These are phyloP conservation scores for Boletellus emodensis DNA, from an alignment of 768 basidiomycete species.

Conservation along the genomic window DNA sequence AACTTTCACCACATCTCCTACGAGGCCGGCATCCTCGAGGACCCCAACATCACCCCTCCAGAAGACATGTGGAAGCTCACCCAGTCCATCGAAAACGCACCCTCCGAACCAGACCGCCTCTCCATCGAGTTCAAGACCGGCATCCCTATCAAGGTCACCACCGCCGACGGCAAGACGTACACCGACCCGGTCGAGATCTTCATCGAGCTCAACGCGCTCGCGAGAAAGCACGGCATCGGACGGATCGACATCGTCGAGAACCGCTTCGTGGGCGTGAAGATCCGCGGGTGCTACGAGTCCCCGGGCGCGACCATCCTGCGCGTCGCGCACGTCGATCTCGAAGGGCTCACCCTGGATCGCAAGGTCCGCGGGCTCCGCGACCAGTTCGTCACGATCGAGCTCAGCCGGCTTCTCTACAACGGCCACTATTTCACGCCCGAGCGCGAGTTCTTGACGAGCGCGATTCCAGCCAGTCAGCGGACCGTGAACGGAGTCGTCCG, in stretches of 20 bases:
- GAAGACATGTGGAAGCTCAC: slow-evolving; percentile 99
- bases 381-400: slow-evolving; percentile 88
- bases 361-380: slow-evolving; percentile 94
- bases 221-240: slow-evolving; percentile 92
- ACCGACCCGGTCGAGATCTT: slow-evolving; percentile 97
- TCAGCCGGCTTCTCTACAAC: slow-evolving; percentile 93
- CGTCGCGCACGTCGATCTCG: slow-evolving; percentile 91
- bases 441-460: slow-evolving; percentile 87
- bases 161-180: slow-evolving; percentile 52
- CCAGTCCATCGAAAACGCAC: slow-evolving; percentile 75
- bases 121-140: slow-evolving; percentile 83
- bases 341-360: slow-evolving; percentile 96
- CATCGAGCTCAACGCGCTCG: slow-evolving; percentile 84
- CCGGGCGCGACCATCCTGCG: slow-evolving; percentile 96
- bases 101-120: slow-evolving; percentile 72
- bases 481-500: slow-evolving; percentile 94
- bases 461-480: slow-evolving; percentile 90
- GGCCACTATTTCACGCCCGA: slow-evolving; percentile 99
- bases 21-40: slow-evolving; percentile 98
- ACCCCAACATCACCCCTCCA: slow-evolving; percentile 92
- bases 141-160: slow-evolving; percentile 79
- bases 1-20: slow-evolving; percentile 99
- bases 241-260: slow-evolving; percentile 99
- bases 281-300: slow-evolving; percentile 98
- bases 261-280: slow-evolving; percentile 98